A percentile compares a stretch with the other conserved stretches of the same genome.
These are phyloP conservation scores for Thelonectria olida DNA, from an alignment of 2,329 filamentous ascomycete species.

Conservation along the genomic window DNA sequence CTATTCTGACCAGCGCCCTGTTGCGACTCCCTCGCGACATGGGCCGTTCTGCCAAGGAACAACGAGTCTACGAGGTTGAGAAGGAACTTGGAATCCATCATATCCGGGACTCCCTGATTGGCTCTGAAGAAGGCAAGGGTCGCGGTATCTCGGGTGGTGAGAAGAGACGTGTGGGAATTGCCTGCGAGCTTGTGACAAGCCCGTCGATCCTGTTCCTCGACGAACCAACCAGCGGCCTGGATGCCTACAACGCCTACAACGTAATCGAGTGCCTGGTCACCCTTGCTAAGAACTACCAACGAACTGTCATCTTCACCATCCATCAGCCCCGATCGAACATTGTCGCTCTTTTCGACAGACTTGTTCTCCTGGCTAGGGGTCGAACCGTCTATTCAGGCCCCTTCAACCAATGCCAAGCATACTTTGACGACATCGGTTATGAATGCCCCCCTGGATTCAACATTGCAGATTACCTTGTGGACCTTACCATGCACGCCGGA, in stretches of 20 bases:
- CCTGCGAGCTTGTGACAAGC: slow-evolving; percentile 96
- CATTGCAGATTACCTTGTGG: slow-evolving; percentile 96
- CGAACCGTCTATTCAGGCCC: slow-evolving; percentile 93
- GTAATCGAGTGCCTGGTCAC: slow-evolving; percentile 96
- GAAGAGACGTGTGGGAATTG: slow-evolving; percentile 94
- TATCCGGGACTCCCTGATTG: slow-evolving; percentile 94
- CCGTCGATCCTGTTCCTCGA: slow-evolving; percentile 97
- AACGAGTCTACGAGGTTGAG: slow-evolving; percentile 91
- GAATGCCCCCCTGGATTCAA: slow-evolving; percentile 96
- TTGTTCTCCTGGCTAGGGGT: slow-evolving; percentile 90
- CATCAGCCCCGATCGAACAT: slow-evolving; percentile 99
- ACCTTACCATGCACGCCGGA: slow-evolving; percentile 95
- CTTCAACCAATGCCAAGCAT: slow-evolving; percentile 86
- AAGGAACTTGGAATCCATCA: slow-evolving; percentile 93
- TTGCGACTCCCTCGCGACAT: slow-evolving; percentile 93
- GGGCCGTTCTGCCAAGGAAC: slow-evolving; percentile 87
- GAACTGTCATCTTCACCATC: slow-evolving; percentile 97
- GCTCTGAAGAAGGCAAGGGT: slow-evolving; percentile 92
- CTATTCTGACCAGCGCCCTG: slow-evolving; percentile 92
- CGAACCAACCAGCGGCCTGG: slow-evolving; percentile 94
- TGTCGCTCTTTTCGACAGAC: slow-evolving; percentile 92
- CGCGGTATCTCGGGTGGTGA: slow-evolving; percentile 97
- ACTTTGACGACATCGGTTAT: slow-evolving; percentile 93
- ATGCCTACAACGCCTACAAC: slow-evolving; percentile 98
- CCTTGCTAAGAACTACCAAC: slow-evolving; percentile 93